These are phyloP conservation scores for Solanum habrochaites DNA, from an alignment of 257 asterid species.

Conservation along the genomic window DNA sequence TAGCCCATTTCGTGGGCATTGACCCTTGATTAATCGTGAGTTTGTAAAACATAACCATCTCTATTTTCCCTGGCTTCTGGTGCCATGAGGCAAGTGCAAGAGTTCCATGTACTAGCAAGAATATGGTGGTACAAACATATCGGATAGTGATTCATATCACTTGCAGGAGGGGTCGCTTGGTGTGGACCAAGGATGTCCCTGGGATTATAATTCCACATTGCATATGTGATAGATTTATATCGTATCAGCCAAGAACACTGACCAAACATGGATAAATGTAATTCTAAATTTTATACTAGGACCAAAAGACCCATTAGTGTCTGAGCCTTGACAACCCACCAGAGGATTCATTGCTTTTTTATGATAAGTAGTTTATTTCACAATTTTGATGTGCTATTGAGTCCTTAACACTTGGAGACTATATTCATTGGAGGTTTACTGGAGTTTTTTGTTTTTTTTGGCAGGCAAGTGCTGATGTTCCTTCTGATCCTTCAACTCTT, in stretches of 20 bases:
- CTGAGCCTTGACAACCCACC: not conserved
- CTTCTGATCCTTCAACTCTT: slow-evolving; percentile 50
- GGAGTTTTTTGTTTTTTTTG: not conserved
- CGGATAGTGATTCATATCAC: not conserved
- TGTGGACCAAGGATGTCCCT: not conserved
- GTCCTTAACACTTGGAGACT: not conserved
- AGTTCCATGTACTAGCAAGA: not conserved
- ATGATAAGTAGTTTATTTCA: not conserved
- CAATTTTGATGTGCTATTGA: not conserved
- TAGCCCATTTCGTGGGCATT: not conserved
- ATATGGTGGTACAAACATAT: not conserved
- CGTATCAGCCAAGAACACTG: not conserved
- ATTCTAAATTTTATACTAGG: not conserved
- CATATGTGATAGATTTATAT: not conserved
- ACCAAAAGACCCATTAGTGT: not conserved
- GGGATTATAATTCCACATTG: not conserved
- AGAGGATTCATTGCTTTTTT: not conserved
- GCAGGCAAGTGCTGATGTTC: slow-evolving; percentile 54
- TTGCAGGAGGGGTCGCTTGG: not conserved
- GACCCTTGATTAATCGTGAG: not conserved
- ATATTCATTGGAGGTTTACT: not conserved
- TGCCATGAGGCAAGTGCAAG: not conserved
- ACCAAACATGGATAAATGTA: not conserved
- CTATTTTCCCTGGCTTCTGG: not conserved
- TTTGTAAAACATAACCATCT: not conserved